These are phyloP conservation scores for Suillus fuscotomentosus DNA, from an alignment of 768 basidiomycete genomes.

Conservation along the genomic window DNA sequence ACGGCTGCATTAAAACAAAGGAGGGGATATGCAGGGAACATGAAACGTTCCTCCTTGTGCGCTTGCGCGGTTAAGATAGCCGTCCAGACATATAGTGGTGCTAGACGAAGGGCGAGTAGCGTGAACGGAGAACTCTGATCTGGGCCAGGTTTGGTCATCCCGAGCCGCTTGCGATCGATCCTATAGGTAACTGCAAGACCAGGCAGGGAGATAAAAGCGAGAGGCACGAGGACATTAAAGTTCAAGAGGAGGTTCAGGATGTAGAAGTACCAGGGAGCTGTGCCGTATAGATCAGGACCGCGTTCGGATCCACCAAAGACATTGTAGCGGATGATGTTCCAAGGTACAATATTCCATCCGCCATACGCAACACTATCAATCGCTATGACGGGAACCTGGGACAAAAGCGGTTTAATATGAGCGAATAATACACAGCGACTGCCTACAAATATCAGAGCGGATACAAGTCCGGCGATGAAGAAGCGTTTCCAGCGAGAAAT, in stretches of 20 bases:
- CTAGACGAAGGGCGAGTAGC: slow-evolving; percentile 70
- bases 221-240: slow-evolving; percentile 84
- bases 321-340: slow-evolving; percentile 95
- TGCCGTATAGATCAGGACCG: slow-evolving; percentile 94
- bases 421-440: background rate
- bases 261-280: slow-evolving; percentile 85
- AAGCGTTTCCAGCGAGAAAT: slow-evolving; percentile 60
- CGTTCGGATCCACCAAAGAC: slow-evolving; percentile 76
- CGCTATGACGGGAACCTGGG: slow-evolving; percentile 76
- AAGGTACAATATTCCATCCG: slow-evolving; percentile 73
- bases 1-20: slow-evolving; percentile 94
- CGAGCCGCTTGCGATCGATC: slow-evolving; percentile 77
- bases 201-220: slow-evolving; percentile 82
- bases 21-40: slow-evolving; percentile 91
- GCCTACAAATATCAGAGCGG: slow-evolving; percentile 64
- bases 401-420: background rate
- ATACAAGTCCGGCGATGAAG: slow-evolving; percentile 48
- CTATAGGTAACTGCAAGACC: slow-evolving; percentile 69
- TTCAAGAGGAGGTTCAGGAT: slow-evolving; percentile 86
- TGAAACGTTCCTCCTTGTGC: slow-evolving; percentile 99
- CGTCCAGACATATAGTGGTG: slow-evolving; percentile 92
- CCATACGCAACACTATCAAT: slow-evolving; percentile 90
- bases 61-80: slow-evolving; percentile 75
- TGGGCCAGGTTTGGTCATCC: slow-evolving; percentile 43
- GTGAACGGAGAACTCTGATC: slow-evolving; percentile 80